Evolutionary conservation across 345 rosid species (phyloP).

Genomic region (Camelina laxa): DNA sequence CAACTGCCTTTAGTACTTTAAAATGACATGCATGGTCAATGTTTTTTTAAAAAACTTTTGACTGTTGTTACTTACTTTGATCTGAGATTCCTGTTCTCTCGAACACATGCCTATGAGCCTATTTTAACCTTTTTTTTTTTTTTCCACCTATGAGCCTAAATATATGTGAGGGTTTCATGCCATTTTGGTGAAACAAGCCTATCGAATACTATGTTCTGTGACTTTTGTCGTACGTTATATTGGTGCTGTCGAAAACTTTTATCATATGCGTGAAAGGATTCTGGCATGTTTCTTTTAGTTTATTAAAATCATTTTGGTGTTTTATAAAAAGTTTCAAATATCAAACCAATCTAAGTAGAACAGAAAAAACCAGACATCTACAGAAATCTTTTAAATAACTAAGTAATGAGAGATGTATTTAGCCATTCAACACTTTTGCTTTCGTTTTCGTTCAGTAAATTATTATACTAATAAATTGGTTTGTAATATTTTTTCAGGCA

Average conservation of each 20-base stretch:
- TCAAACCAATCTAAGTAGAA: not conserved
- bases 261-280: not conserved
- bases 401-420: too few species aligned
- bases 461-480: too few species aligned
- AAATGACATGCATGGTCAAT: conserved; percentile 37
- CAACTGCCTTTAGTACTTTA: conserved; percentile 10
- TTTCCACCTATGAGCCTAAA: not conserved
- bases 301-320: not conserved
- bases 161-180: conserved; percentile 10
- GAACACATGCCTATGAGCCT: conserved; percentile 10
- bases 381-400: too few species aligned
- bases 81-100: not conserved
- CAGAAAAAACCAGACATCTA: not conserved
- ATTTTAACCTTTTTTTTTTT: not conserved
- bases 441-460: too few species aligned
- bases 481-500: too few species aligned
- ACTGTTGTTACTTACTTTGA: not conserved
- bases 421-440: not conserved
- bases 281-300: not conserved
- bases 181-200: conserved; percentile 10
- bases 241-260: conserved; percentile 12
- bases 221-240: not conserved
- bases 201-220: conserved; percentile 3
- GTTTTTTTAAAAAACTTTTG: conserved; percentile 1
- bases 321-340: not conserved